Base-by-base conservation (phyloP, 371 early-diverging fungal genomes). In the Sporodiniella umbellata region DNA sequence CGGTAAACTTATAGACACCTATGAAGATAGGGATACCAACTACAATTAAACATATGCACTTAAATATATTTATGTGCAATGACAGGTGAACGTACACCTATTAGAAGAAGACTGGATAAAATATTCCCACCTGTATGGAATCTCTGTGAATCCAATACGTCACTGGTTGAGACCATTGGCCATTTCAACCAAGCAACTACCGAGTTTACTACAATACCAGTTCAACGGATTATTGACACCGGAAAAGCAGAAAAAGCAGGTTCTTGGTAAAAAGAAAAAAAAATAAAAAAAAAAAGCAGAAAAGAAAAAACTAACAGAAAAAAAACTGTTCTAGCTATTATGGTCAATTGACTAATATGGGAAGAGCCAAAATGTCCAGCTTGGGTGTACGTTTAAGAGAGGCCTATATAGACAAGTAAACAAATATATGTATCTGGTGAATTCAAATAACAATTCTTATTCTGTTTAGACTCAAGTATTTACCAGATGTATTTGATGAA, bases 281-380 rank as follows among this genome's bases (percentile, higher is more conserved):
- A 45, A 23, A 7, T 33, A 60, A 35, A n/a, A n/a, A n/a, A n/a
- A n/a, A n/a, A n/a, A n/a, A n/a, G n/a, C n/a, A n/a, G n/a, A n/a
- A n/a, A n/a, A n/a, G n/a, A n/a, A n/a, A n/a, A n/a, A n/a, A n/a
- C n/a, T n/a, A n/a, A n/a, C n/a, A n/a, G n/a, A n/a, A n/a, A n/a
- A n/a, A n/a, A n/a, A n/a, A n/a, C n/a, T n/a, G n/a, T n/a, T n/a
- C n/a, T 45, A 85, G 89, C 48, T 77, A 70, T 23, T 82, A 68
- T 56, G 90, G 92, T 8, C 92, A 92, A 60, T 72, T 92, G 48
- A 92, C 89, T 6, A 86, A 87, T 53, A 49, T 75, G 4, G 92
- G 92, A 21, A 84, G 89, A 52, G 42, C 59, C 10, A 79, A 76
- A 51, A 73, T 90, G 82, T 55, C 70, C 2, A 37, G 48, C 0